These are phyloP conservation scores for Posidonia australis DNA, from an alignment of 106 monocot species.

Conservation along the genomic window DNA sequence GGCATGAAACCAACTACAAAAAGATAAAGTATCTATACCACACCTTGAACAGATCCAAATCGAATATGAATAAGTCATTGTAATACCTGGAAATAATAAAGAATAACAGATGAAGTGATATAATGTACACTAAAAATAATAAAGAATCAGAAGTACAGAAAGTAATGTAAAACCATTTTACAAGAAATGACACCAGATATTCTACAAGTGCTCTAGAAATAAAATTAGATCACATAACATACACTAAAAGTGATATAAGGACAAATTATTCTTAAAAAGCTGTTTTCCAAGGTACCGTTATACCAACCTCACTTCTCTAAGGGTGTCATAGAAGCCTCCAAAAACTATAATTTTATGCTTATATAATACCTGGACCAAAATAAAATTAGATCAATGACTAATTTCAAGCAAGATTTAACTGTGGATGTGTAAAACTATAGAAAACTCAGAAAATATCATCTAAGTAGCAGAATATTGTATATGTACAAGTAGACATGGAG, in stretches of 20 bases:
- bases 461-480: too few species aligned
- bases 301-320: constrained; percentile 92
- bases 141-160: too few species aligned
- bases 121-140: too few species aligned
- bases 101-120: background rate
- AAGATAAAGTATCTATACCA: constrained; percentile 4
- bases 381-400: background rate
- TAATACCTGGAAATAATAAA: constrained; percentile 56
- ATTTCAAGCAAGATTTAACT: too few species aligned
- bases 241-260: background rate
- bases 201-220: background rate
- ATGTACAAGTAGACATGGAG: too few species aligned
- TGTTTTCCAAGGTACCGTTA: background rate
- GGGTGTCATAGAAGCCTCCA: constrained; percentile 99
- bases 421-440: too few species aligned
- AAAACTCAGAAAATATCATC: too few species aligned
- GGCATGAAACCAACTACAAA: background rate
- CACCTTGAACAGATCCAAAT: constrained; percentile 91
- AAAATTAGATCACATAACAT: background rate
- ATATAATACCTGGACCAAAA: constrained; percentile 58
- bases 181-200: background rate
- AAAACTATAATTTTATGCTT: constrained; percentile 96
- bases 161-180: background rate
- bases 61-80: constrained; percentile 90
- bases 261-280: background rate